Evolutionary conservation across 108 stramenopile genomes (phyloP).

Genomic region (Stephanodiscus minutulus): DNA sequence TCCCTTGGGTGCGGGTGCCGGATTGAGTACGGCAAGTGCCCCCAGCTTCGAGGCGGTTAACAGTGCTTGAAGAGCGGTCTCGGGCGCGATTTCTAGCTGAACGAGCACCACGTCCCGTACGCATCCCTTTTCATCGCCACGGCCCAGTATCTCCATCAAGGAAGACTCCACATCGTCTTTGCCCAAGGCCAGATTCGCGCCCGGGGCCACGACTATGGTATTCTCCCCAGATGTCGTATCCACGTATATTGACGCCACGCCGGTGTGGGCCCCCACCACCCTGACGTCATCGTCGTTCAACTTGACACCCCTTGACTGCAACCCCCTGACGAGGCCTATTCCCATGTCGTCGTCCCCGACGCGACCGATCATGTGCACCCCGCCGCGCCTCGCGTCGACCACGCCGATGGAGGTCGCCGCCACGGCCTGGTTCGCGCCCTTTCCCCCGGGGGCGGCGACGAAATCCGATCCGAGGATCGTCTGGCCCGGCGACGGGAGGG

Average conservation of each 20-base stretch:
- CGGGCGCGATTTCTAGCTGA: conserved; percentile 77
- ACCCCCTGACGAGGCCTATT: conserved; percentile 54
- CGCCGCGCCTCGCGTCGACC: conserved; percentile 41
- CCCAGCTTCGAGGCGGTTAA: conserved; percentile 57
- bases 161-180: conserved; percentile 59
- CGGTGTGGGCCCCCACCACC: conserved; percentile 50
- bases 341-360: conserved; percentile 82
- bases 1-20: conserved; percentile 52
- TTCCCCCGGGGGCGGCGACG: conserved; percentile 79
- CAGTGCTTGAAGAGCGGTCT: conserved; percentile 69
- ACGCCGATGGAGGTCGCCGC: conserved; percentile 74
- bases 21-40: conserved; percentile 62
- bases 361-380: conserved; percentile 77
- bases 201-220: conserved; percentile 79
- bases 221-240: conserved; percentile 79
- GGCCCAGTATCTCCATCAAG: conserved; percentile 20
- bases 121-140: conserved; percentile 1
- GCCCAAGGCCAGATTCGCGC: conserved; percentile 74
- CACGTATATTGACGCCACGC: conserved; percentile 79
- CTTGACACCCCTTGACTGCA: conserved; percentile 15
- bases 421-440: conserved; percentile 93
- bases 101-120: conserved; percentile 63
- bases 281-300: conserved; percentile 7
- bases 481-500: conserved; percentile 73
- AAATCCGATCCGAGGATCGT: conserved; percentile 85